Conservation (phyloP, 768 basidiomycete species). For the Russula earlei region DNA sequence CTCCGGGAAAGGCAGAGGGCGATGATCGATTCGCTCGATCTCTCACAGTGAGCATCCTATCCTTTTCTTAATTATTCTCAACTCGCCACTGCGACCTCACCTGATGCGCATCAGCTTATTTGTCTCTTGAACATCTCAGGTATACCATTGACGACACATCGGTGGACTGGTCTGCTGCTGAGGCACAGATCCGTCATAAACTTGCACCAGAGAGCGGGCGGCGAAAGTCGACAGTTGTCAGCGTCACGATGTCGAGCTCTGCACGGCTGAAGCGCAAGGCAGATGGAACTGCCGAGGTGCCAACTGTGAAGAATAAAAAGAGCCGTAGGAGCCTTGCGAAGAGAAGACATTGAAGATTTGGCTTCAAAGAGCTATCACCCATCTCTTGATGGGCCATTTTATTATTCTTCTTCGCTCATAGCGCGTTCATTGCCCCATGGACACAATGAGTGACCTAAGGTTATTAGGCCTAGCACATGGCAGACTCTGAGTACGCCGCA, state of each 20-base stretch:
- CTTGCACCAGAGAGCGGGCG: slow-evolving; percentile 25
- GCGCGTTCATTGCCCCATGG: too few species aligned
- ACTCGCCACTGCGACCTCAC: background rate
- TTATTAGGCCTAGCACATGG: too few species aligned
- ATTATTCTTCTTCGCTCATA: background rate
- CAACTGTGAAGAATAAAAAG: slow-evolving; percentile 29
- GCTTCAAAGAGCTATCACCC: too few species aligned
- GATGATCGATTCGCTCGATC: slow-evolving; percentile 81
- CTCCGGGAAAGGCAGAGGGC: slow-evolving; percentile 69
- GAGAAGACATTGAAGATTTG: background rate
- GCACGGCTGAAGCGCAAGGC: slow-evolving; percentile 52
- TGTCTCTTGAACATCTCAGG: slow-evolving; percentile 29
- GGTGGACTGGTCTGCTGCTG: slow-evolving; percentile 68
- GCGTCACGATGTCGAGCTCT: slow-evolving; percentile 44
- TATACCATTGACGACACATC: slow-evolving; percentile 64
- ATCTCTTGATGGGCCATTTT: background rate
- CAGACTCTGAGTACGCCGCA: too few species aligned
- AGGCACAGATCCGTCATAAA: slow-evolving; percentile 52
- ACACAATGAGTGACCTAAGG: too few species aligned
- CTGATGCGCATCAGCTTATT: slow-evolving; percentile 9
- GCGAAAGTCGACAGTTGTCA: slow-evolving; percentile 63
- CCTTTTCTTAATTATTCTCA: background rate
- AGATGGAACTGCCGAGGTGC: slow-evolving; percentile 30
- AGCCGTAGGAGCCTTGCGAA: slow-evolving; percentile 9
- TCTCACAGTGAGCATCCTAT: slow-evolving; percentile 61